Evolutionary conservation across 139 green algal species (phyloP).

Genomic region (Coelastrella sp.): DNA sequence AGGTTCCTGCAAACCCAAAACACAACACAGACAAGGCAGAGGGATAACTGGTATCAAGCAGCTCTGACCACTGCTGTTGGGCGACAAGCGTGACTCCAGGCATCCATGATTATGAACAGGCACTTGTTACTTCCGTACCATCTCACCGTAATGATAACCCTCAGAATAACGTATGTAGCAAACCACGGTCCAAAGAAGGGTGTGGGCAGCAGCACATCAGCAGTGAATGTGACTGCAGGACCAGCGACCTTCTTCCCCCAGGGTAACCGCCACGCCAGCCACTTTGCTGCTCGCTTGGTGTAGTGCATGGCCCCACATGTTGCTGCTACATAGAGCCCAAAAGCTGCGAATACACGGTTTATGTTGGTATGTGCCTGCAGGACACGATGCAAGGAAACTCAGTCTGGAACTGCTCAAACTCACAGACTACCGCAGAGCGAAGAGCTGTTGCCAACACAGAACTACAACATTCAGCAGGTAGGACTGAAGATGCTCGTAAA

Average conservation of each 20-base stretch:
- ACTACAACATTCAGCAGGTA: no score
- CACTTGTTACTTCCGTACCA: background rate
- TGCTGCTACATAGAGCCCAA: slow-evolving; percentile 14
- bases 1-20: no score
- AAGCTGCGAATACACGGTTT: slow-evolving; percentile 1
- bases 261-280: slow-evolving; percentile 12
- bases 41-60: no score
- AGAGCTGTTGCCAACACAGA: background rate
- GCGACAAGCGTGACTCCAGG: no score
- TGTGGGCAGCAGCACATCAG: slow-evolving; percentile 42
- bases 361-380: slow-evolving; percentile 24
- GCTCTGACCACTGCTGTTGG: no score
- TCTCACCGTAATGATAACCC: slow-evolving; percentile 5
- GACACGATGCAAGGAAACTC: background rate
- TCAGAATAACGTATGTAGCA: slow-evolving; percentile 2
- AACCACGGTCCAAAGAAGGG: slow-evolving; percentile 35
- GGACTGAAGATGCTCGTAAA: no score
- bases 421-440: background rate
- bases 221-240: slow-evolving; percentile 21
- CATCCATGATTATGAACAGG: background rate
- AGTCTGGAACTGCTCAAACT: background rate
- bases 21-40: no score
- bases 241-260: background rate
- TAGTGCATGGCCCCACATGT: slow-evolving; percentile 19
- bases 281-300: slow-evolving; percentile 19